Evolutionary conservation across 2,329 filamentous ascomycete species (phyloP), one percentile per base, ranked within the genome.

Genomic region (Cladosporium sphaerospermum): DNA sequence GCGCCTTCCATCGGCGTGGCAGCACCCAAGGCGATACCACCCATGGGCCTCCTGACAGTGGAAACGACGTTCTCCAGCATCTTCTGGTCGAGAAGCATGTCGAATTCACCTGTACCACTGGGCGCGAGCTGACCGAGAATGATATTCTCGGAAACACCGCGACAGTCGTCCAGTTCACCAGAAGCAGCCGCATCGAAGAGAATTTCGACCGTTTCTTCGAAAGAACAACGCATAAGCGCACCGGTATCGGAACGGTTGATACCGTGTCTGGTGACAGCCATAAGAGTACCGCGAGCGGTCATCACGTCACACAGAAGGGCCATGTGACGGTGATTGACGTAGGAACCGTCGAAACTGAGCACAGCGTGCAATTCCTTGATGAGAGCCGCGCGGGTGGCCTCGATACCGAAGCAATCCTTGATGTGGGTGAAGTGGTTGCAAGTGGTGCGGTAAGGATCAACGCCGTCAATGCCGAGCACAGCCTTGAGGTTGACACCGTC

Each of bases 181-280:
- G 89, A 89, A 13, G 90, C 89, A 19, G 93, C 93, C 56, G 93
- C 95, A 68, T 99, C 93, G 16, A 99, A 83, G 50, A 99, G 78
- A 77, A 99, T 99, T 69, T 99, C 95, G 39, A 99, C 93, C 0
- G 93, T 99, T 72, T 99, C 95, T 73, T 99, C 93, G 74, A 99
- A 99, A 2, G 93, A 99, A 78, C 95, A 99, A 71, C 93, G 87
- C 93, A 99, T 99, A 64, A 99, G 79, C 9, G 93, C 95, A 77
- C 93, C 93, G 57, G 95, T 99, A 68, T 99, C 93, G 23, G 92
- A 89, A 64, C 93, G 85, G 76, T 99, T 99, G 76, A 99, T 99
- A 74, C 93, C 93, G 69, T 99, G 93, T 73, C 93, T 88, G 53
- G 93, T 99, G 59, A 99, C 92, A 11, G 93, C 92, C 71, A 96